phyloP scores from a whole-genome alignment of 345 rosid genomes.

The Capsella bursapastoris region DNA sequence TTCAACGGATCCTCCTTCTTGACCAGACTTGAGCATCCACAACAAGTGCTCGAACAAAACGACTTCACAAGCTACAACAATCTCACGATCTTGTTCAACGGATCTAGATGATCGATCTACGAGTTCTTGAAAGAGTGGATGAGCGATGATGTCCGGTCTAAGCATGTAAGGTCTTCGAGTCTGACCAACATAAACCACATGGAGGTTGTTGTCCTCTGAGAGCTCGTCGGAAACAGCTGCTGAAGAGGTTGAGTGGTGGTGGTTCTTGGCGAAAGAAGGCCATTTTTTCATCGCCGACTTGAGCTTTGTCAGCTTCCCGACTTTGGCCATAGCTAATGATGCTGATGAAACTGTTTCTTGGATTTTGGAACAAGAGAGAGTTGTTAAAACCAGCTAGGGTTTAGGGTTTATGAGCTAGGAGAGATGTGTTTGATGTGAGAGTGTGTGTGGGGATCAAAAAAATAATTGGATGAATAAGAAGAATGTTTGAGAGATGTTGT shows the following conservation, averaged over 20 bases:
- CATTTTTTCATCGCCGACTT: constrained; percentile 86
- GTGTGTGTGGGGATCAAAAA: constrained; percentile 25
- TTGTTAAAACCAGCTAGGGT: constrained; percentile 27
- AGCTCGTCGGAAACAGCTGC: constrained; percentile 42
- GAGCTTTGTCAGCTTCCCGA: constrained; percentile 77
- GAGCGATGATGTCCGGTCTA: constrained; percentile 59
- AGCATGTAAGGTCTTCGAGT: constrained; percentile 75
- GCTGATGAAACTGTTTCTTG: not conserved
- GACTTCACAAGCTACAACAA: constrained; percentile 81
- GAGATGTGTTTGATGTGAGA: not conserved
- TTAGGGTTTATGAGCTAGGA: constrained; percentile 28
- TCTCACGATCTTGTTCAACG: constrained; percentile 43
- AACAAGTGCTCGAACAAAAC: constrained; percentile 92
- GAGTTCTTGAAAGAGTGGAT: constrained; percentile 83
- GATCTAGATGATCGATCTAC: constrained; percentile 60
- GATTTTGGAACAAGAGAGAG: constrained; percentile 7
- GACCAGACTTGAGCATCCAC: constrained; percentile 80
- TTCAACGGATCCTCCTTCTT: constrained; percentile 46
- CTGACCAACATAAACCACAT: constrained; percentile 86
- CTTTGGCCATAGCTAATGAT: constrained; percentile 62
- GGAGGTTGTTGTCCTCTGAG: constrained; percentile 46
- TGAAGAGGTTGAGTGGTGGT: constrained; percentile 39
- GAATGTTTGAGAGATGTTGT: constrained; percentile 36
- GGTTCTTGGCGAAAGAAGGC: constrained; percentile 73
- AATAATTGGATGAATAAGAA: constrained; percentile 21